Evolutionary conservation across 306 rosid genomes (phyloP), one percentile per base, ranked within the genome.

Genomic region (Cucurbita moschata): DNA sequence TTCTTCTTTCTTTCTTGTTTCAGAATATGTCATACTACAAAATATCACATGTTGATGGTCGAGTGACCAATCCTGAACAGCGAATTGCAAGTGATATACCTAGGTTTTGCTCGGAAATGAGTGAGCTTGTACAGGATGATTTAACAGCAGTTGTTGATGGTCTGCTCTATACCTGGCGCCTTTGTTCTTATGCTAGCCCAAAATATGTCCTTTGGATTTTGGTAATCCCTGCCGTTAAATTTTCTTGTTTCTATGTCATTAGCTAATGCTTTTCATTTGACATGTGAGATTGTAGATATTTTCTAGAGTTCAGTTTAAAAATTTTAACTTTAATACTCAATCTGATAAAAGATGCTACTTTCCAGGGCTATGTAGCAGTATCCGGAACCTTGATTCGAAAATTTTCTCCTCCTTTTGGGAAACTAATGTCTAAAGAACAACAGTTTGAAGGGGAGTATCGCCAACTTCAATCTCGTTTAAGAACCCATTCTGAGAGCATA

Each of bases 21-120:
- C 97, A 95, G 99, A 91, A 91, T 82, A 89, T 95, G 86, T 94
- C 91, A 42, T 95, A 95, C 81, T 95, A 95, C 92, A 95, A 95
- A 79, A 73, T 95, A 71, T 95, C 99, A 16, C 97, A 95, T 61
- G 99, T 95, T 4, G 97, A 95, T 82, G 96, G 97, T 75, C 99
- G 96, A 76, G 90, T 95, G 77, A 79, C 79, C n/a, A 94, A 88
- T 77, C 99, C 97, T 30, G 99, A 94, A 84, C 99, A 94, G 81
- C 85, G 97, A 81, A 89, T 95, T 72, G 92, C 97, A 37, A 95
- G 99, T 78, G 99, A 95, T 79, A 89, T 95, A 61, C 97, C 99
- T 30, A 89, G 60, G 81, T 95, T 95, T 85, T 95, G 99, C 86
- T 88, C 96, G 1, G 97, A 95, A 82, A 83, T 95, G 85, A 95